A percentile compares a stretch with the other conserved stretches of the same genome.
Evolutionary conservation across 805 yeast species (phyloP).

Genomic region (Metschnikowia arizonensis): DNA sequence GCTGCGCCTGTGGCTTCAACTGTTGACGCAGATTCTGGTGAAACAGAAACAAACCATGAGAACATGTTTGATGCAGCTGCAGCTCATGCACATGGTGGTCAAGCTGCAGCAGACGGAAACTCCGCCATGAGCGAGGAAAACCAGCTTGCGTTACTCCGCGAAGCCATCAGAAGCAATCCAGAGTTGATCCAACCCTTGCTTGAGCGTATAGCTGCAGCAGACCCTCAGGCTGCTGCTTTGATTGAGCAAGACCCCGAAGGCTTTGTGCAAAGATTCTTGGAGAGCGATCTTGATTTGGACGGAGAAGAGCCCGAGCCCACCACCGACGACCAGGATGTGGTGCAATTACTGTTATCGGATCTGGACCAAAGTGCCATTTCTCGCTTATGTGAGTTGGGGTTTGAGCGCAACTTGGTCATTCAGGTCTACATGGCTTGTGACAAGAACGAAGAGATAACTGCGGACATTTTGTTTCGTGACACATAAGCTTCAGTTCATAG

Average conservation of each 20-base stretch:
- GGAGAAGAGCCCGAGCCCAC: conserved; percentile 35
- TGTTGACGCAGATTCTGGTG: conserved; percentile 17
- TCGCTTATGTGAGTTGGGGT: conserved; percentile 89
- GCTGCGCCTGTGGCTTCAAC: conserved; percentile 21
- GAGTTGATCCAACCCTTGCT: conserved; percentile 80
- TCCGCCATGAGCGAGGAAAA: conserved; percentile 42
- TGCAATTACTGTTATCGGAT: conserved; percentile 62
- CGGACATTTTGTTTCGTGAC: conserved; percentile 74
- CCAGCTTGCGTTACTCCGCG: conserved; percentile 57
- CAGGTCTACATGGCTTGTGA: conserved; percentile 98
- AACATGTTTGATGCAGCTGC: conserved; percentile 55
- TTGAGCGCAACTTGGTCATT: conserved; percentile 79
- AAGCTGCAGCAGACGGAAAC: conserved; percentile 12
- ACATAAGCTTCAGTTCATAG: conserved; percentile 14
- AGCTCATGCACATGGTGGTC: conserved; percentile 26
- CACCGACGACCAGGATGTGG: conserved; percentile 25
- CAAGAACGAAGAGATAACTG: conserved; percentile 94
- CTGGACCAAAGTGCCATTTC: conserved; percentile 88
- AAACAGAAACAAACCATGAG: conserved; percentile 24
- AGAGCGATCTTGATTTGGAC: conserved; percentile 46
- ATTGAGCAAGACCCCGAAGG: conserved; percentile 88
- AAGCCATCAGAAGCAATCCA: conserved; percentile 79
- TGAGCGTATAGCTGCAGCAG: conserved; percentile 72
- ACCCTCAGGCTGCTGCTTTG: conserved; percentile 80
- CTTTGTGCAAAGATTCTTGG: conserved; percentile 68